Conservation (phyloP, 2,329 filamentous ascomycete genomes). For the Colletotrichum cuscutae region DNA sequence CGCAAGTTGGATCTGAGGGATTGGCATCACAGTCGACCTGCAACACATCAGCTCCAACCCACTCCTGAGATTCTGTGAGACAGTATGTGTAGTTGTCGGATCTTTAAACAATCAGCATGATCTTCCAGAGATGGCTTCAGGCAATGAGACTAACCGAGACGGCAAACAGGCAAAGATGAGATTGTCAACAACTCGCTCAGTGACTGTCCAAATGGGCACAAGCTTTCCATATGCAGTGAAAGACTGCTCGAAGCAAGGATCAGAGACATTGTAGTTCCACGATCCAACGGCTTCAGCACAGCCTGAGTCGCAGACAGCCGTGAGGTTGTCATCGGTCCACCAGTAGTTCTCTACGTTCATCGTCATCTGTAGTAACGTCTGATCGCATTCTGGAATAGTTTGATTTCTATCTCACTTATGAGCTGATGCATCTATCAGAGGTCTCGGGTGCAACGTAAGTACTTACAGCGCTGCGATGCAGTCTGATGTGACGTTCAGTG, state of each 20-base stretch:
- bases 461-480: neutral
- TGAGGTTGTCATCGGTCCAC: neutral
- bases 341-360: neutral
- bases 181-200: neutral
- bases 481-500: neutral
- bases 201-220: neutral
- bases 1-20: neutral
- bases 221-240: neutral
- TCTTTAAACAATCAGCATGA: neutral
- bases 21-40: neutral
- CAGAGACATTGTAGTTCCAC: neutral
- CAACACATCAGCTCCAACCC: neutral
- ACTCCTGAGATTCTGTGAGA: neutral
- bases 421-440: neutral
- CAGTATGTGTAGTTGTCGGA: neutral
- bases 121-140: neutral
- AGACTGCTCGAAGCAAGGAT: neutral
- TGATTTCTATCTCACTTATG: neutral
- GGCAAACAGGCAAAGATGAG: neutral
- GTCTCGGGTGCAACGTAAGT: rapidly evolving
- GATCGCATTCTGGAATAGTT: conserved; percentile 1
- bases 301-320: neutral
- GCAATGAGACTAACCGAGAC: neutral
- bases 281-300: neutral
- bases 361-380: conserved; percentile 1